Percentiles rank a stretch among this genome's conserved stretches.
Evolutionary conservation across 768 basidiomycete species (phyloP).

Genomic region (Hygrophoropsis aurantiaca): DNA sequence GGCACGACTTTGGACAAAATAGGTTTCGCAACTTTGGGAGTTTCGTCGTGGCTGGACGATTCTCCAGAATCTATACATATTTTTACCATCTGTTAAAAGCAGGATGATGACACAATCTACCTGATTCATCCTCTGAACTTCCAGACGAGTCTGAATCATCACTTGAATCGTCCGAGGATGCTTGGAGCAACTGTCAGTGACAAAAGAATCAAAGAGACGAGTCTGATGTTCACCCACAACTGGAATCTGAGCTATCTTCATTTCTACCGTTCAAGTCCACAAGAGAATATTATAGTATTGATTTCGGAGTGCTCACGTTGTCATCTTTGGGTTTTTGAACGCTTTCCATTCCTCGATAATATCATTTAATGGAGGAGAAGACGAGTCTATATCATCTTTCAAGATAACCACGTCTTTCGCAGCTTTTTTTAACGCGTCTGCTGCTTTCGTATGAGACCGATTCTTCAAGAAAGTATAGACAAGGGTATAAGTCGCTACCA

Average conservation of each 20-base stretch:
- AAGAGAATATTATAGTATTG: slow-evolving; percentile 1
- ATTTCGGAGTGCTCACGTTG: slow-evolving; percentile 22
- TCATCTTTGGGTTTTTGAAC: slow-evolving; percentile 22
- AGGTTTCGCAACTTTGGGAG: neutral
- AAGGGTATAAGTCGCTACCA: slow-evolving; percentile 69
- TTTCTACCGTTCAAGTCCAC: slow-evolving; percentile 7
- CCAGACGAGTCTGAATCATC: slow-evolving; percentile 1
- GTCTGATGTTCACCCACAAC: slow-evolving; percentile 21
- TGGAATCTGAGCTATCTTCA: slow-evolving; percentile 11
- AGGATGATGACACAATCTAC: slow-evolving; percentile 18
- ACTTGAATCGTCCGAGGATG: slow-evolving; percentile 24
- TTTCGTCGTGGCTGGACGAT: slow-evolving; percentile 5
- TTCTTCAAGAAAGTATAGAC: slow-evolving; percentile 73
- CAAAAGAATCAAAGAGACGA: neutral
- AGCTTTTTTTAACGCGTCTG: slow-evolving; percentile 72
- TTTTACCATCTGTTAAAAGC: slow-evolving; percentile 21
- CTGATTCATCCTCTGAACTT: slow-evolving; percentile 19
- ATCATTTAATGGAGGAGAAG: slow-evolving; percentile 59
- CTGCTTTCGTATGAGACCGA: slow-evolving; percentile 67
- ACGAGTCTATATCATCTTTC: slow-evolving; percentile 48
- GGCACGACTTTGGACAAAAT: neutral
- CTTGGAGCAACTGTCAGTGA: neutral
- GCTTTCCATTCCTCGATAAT: slow-evolving; percentile 68
- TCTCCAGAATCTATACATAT: slow-evolving; percentile 1
- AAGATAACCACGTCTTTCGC: slow-evolving; percentile 61